Base-by-base conservation (phyloP, 495 filamentous ascomycete species). In the Xylaria venustula region DNA sequence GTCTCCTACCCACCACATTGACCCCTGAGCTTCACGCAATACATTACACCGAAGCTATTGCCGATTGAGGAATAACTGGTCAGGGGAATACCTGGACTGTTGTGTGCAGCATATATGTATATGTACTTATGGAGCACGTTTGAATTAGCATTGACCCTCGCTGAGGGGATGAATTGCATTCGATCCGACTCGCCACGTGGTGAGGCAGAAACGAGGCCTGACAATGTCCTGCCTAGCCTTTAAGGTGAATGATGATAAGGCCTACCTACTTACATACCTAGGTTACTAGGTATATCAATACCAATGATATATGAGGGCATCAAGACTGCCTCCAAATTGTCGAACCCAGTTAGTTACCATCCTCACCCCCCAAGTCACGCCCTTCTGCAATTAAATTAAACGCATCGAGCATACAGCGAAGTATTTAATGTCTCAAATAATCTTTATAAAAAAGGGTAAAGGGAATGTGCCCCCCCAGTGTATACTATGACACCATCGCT, bases 381-480 rank as follows among this genome's bases (percentile, higher is more conserved):
- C n/a, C 19, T 53, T 30, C 34, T 17, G 25, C 34, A 51, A 23
- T 45, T 22, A 37, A 14, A 42, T 20, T 17, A 25, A n/a, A 22
- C 47, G 42, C 9, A 25, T 47, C 49, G 22, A 48, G 50, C 14
- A 54, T 19, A 26, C 26, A 28, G 56, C 25, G 19, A 37, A 53
- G 30, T 54, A 53, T 26, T 37, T 17, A 28, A 47, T 46, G 41
- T 3, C 48, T 53, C 51, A 25, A 7, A 44, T 34, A 30, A 47
- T 36, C n/a, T 2, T 53, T 26, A 23, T 20, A 17, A 51, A 51
- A 50, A 63, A 58, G 48, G 49, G 60, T 54, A 64, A 59, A 64
- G 54, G 49, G 58, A 60, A 60, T 56, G 64, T 64, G 63, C 62
- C 65, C 69, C 45, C 60, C 48, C 60, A 61, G 54, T 63, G 57